phyloP scores from a whole-genome alignment of 2,329 filamentous ascomycete genomes.

The Trichoderma guizhouense region DNA sequence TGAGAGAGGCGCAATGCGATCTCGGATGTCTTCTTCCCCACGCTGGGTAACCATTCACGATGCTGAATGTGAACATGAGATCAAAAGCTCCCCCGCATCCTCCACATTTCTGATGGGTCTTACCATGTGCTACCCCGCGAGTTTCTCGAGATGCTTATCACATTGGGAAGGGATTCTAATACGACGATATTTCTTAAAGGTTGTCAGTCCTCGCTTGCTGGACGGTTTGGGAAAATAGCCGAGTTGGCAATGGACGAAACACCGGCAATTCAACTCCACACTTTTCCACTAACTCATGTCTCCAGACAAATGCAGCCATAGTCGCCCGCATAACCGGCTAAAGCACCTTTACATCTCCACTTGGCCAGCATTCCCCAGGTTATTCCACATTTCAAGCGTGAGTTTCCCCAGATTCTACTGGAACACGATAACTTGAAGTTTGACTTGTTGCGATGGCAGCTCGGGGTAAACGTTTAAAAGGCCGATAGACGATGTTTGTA shows the following conservation, averaged over 20 bases:
- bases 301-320: not conserved
- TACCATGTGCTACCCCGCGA: not conserved
- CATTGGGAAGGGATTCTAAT: not conserved
- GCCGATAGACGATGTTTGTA: not conserved
- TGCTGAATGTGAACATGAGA: not conserved
- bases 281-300: not conserved
- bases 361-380: not conserved
- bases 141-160: not conserved
- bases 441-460: not conserved
- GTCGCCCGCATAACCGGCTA: not conserved
- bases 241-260: not conserved
- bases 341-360: not conserved
- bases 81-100: not conserved
- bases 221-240: slow-evolving; percentile 2
- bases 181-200: not conserved
- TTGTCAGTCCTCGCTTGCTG: not conserved
- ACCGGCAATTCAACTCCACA: not conserved
- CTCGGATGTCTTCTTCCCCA: not conserved
- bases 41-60: not conserved
- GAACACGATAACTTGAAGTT: too few relatives aligned
- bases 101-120: not conserved
- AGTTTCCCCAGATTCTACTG: not conserved
- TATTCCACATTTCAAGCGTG: not conserved
- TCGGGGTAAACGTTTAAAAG: slow-evolving; percentile 8
- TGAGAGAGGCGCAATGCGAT: not conserved